These are phyloP conservation scores for Clavaria fumosa DNA, from an alignment of 768 basidiomycete species.

Conservation along the genomic window DNA sequence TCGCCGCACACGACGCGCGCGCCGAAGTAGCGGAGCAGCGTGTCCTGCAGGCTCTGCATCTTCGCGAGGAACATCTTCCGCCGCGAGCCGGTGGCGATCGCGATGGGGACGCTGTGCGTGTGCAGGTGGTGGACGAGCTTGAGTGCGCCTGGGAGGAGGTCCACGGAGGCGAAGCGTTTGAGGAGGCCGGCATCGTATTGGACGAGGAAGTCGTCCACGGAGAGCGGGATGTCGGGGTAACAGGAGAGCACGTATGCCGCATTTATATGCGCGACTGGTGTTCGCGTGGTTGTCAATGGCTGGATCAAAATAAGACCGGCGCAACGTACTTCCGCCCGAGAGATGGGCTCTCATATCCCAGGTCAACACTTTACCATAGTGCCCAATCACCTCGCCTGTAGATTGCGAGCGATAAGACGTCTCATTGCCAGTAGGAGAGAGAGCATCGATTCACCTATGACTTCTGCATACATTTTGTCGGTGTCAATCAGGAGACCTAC, in stretches of 20 bases:
- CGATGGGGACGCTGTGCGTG: conserved; percentile 55
- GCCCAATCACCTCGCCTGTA: too few relatives aligned
- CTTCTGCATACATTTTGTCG: conserved; percentile 60
- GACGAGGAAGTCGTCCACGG: conserved; percentile 40
- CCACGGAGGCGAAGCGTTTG: conserved; percentile 48
- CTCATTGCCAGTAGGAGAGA: too few relatives aligned
- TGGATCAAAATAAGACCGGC: conserved; percentile 8
- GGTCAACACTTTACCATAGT: conserved; percentile 63
- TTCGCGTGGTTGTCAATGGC: background rate
- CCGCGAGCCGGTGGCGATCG: conserved; percentile 64
- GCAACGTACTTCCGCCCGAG: conserved; percentile 71
- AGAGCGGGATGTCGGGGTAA: conserved; percentile 60
- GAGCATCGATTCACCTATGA: conserved; percentile 55
- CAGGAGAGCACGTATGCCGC: conserved; percentile 56
- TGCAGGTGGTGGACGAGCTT: conserved; percentile 61
- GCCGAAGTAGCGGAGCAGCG: conserved; percentile 48
- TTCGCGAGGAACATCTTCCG: conserved; percentile 55
- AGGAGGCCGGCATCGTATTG: conserved; percentile 47
- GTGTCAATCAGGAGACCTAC: conserved; percentile 64
- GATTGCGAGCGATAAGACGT: too few relatives aligned
- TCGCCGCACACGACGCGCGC: conserved; percentile 59
- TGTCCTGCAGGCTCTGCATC: conserved; percentile 40
- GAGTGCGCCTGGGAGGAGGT: conserved; percentile 56
- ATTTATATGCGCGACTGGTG: background rate
- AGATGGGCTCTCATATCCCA: conserved; percentile 84